Evolutionary conservation across 2,329 filamentous ascomycete genomes (phyloP), one percentile per base, ranked within the genome.

Genomic region (Aspergillus ochraceus): DNA sequence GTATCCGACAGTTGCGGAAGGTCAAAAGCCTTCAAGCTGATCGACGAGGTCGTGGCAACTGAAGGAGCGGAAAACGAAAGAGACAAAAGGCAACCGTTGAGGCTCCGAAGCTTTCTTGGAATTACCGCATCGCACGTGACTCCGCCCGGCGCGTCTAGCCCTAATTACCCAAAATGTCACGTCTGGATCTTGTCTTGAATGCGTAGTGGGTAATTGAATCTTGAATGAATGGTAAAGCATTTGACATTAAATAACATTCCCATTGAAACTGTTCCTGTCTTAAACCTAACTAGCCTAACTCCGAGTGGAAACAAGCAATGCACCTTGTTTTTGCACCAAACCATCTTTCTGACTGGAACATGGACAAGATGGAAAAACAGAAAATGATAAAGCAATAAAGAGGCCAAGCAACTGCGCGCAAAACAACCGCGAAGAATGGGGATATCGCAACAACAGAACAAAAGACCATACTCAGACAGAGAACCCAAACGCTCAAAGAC

Each of bases 1-100:
- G 59, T 61, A 57, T 54, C 62, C 59, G 53, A 59, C 58, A 56
- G 60, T 49, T 56, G 52, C 45, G 57, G 64, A 68, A 69, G 62
- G 66, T 63, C 60, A 55, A 54, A 36, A 8, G 54, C 54, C 54
- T 56, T 56, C 32, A 6, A 45, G 24, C 36, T 39, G 39, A 22
- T 22, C n/a, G 47, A 45, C 46, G 20, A 29, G 42, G 19, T 54
- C 45, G 39, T 20, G 45, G 45, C 45, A 24, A 47, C 45, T 20
- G 45, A 24, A 46, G 20, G 24, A 36, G 12, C 22, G 42, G 47
- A 51, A 17, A 36, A 11, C 22, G 42, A 26, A 26, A 30, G 19
- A 29, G 4, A 46, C n/a, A 49, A 24, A 24, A 24, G 19, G 49
- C 29, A 36, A 45, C 46, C 17, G 49, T 49, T 49, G 53, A 55